Evolutionary conservation across 805 yeast species (phyloP), one percentile per base, ranked within the genome.

Genomic region (Wickerhamomyces mucosus): DNA sequence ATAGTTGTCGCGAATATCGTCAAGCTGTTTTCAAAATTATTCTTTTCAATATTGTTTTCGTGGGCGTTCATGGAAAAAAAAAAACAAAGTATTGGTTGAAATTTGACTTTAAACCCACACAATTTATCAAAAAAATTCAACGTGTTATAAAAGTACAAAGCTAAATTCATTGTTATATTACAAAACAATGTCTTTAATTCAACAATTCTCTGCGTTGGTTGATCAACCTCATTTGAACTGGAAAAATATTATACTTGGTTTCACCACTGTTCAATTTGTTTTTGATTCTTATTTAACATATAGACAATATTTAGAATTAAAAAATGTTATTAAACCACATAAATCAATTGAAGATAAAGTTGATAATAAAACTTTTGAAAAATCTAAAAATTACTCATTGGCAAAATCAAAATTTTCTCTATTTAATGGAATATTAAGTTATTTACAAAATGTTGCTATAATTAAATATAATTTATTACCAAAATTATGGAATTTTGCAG

Each of bases 171-270:
- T n/a, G n/a, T n/a, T n/a, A n/a, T n/a, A n/a, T n/a, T n/a, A n/a
- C n/a, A n/a, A 27, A 6, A 27, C 15, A 12, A 49, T 49, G 55
- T 33, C 48, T 10, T 23, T 58, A n/a, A 47, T 58, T 23, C 55
- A 58, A 27, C 28, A 52, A 11, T 53, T 75, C 10, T 69, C 76
- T 37, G 48, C 65, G 4, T 55, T 69, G 21, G 59, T 79, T 37
- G 95, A 85, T 50, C 61, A 58, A 29, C 78, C 92, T 4, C 65
- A 67, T 12, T 70, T 84, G 46, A 70, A 85, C 39, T 92, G 96
- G 96, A 85, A 84, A 50, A 47, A 66, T 10, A 61, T 88, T 27
- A 72, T 89, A 28, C 53, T 81, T 27, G 82, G 86, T 2, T 75
- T 85, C 48, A 69, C 94, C 4, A 62, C 78, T 12, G 82, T 81